Percentiles rank a stretch among this genome's conserved stretches.
phyloP scores from a whole-genome alignment of 257 asterid genomes.

The Plantago major region DNA sequence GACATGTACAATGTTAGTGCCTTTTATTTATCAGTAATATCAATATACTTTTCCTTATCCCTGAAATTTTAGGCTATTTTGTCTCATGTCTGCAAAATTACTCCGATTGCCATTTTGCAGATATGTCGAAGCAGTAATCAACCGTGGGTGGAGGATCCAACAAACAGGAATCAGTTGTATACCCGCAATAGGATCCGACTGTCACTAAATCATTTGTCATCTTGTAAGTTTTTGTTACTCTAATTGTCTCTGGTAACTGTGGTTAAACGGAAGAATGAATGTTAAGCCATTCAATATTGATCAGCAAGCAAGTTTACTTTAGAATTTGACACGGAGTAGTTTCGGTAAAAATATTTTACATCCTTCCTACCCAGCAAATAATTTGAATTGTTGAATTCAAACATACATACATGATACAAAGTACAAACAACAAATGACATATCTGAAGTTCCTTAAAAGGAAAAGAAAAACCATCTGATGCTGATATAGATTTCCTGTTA shows the following conservation, averaged over 20 bases:
- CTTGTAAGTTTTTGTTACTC: slow-evolving; percentile 42
- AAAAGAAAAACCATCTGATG: too few species aligned
- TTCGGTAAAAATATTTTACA: neutral
- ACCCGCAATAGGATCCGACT: slow-evolving; percentile 91
- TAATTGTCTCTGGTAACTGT: slow-evolving; percentile 7
- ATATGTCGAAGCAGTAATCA: slow-evolving; percentile 62
- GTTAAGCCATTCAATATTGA: slow-evolving; percentile 9
- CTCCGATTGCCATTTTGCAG: slow-evolving; percentile 38
- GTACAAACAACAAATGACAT: neutral
- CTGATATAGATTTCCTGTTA: too few species aligned
- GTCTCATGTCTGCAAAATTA: slow-evolving; percentile 7
- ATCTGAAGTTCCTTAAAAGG: too few species aligned
- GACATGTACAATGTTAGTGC: slow-evolving; percentile 77
- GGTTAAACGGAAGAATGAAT: slow-evolving; percentile 5
- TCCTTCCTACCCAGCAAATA: slow-evolving; percentile 7
- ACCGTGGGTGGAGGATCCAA: slow-evolving; percentile 95
- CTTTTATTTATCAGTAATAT: slow-evolving; percentile 12
- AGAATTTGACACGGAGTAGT: neutral
- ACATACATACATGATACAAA: neutral
- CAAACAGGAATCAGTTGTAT: slow-evolving; percentile 62
- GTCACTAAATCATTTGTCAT: slow-evolving; percentile 44
- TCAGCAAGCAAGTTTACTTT: neutral
- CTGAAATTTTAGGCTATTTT: slow-evolving; percentile 6
- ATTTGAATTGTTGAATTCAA: slow-evolving; percentile 1
- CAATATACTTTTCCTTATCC: neutral